A percentile compares a stretch with the other conserved stretches of the same genome.
Evolutionary conservation across 2,329 filamentous ascomycete genomes (phyloP).

Genomic region (Diaporthe ampelina): DNA sequence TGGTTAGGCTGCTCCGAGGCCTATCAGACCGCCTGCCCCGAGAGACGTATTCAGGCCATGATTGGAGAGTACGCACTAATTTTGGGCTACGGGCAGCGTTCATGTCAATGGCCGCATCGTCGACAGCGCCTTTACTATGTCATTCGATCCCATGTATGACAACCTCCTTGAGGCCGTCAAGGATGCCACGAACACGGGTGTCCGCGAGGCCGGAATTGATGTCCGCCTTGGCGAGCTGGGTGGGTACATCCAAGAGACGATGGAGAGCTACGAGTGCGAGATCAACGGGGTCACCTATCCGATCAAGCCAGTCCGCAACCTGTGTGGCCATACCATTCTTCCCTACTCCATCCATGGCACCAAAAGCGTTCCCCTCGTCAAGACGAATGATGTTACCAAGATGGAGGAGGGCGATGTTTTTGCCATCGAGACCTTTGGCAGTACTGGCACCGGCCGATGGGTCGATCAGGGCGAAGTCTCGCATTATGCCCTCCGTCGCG

Average conservation of each 20-base stretch:
- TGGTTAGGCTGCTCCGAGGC: too few species aligned
- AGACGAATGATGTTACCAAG: slow-evolving; percentile 88
- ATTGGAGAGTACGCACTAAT: too few species aligned
- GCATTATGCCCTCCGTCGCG: slow-evolving; percentile 83
- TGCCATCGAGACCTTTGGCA: slow-evolving; percentile 96
- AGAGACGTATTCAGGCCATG: too few species aligned
- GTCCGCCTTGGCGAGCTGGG: slow-evolving; percentile 90
- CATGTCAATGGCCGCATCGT: slow-evolving; percentile 86
- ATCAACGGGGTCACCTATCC: slow-evolving; percentile 83
- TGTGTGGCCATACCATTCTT: slow-evolving; percentile 91
- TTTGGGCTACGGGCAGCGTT: slow-evolving; percentile 60
- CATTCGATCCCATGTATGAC: slow-evolving; percentile 82
- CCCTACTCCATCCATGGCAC: slow-evolving; percentile 92
- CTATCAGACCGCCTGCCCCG: too few species aligned
- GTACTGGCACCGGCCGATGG: slow-evolving; percentile 90
- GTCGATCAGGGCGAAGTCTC: slow-evolving; percentile 90
- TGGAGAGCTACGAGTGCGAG: slow-evolving; percentile 94
- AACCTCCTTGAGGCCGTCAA: slow-evolving; percentile 80
- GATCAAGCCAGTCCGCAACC: slow-evolving; percentile 87
- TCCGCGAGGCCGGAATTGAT: slow-evolving; percentile 93
- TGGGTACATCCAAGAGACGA: slow-evolving; percentile 86
- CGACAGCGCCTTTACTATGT: slow-evolving; percentile 84
- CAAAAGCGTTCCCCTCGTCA: slow-evolving; percentile 95
- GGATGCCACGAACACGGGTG: slow-evolving; percentile 86
- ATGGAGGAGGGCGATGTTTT: slow-evolving; percentile 98